phyloP scores from a whole-genome alignment of 2,329 filamentous ascomycete species.

The Alternaria burnsii region DNA sequence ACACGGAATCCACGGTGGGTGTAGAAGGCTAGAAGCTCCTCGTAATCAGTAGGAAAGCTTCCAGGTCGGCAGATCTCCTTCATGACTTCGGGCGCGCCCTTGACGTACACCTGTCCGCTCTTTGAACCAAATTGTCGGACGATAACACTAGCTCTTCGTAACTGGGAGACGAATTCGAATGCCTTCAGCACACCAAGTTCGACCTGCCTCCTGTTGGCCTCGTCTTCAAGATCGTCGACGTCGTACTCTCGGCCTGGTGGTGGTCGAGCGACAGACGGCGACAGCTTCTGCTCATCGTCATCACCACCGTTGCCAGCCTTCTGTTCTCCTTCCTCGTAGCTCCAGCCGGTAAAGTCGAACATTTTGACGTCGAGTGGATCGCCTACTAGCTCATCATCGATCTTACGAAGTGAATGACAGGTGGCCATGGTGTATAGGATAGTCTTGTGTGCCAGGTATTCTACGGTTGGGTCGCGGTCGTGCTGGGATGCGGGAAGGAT shows the following conservation, averaged over 20 bases:
- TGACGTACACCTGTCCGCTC: constrained; percentile 89
- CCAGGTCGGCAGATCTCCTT: constrained; percentile 87
- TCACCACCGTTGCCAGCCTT: constrained; percentile 66
- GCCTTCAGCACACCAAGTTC: constrained; percentile 90
- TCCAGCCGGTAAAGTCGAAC: constrained; percentile 96
- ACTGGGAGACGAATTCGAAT: constrained; percentile 94
- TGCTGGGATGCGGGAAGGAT: constrained; percentile 65
- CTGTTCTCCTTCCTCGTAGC: constrained; percentile 86
- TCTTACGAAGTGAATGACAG: constrained; percentile 86
- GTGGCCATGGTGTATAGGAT: constrained; percentile 96
- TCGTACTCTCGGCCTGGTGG: constrained; percentile 69
- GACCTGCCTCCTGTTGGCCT: constrained; percentile 63
- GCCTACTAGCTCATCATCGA: constrained; percentile 88
- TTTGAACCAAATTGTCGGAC: constrained; percentile 86
- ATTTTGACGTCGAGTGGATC: constrained; percentile 97
- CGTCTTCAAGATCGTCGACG: constrained; percentile 59
- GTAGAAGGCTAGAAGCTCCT: constrained; percentile 87
- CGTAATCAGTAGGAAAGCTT: constrained; percentile 87
- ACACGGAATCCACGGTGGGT: constrained; percentile 96
- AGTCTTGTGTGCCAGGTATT: constrained; percentile 71
- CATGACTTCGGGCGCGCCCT: constrained; percentile 96
- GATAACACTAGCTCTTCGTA: constrained; percentile 90
- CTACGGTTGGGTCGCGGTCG: constrained; percentile 66
- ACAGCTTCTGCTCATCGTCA: constrained; percentile 79
- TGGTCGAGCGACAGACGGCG: constrained; percentile 88